A percentile compares a stretch with the other conserved stretches of the same genome.
phyloP scores from a whole-genome alignment of 1,284 basidiomycete species.

The Ganoderma sinense region DNA sequence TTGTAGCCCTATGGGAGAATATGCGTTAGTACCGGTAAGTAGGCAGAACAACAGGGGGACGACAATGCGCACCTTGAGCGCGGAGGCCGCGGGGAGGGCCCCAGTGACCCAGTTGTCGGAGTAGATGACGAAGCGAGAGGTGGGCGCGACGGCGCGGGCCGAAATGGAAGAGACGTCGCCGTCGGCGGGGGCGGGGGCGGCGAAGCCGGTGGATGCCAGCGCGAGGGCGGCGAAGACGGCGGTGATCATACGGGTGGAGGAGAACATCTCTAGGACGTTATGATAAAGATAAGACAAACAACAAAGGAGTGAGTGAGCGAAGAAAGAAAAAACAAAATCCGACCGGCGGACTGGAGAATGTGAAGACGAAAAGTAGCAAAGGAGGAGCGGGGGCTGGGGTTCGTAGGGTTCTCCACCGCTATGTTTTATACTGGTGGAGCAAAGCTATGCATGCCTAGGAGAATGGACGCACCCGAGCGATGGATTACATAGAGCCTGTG shows the following conservation, averaged over 20 bases:
- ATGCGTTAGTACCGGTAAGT: too few species aligned
- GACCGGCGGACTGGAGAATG: constrained; percentile 26
- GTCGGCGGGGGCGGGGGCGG: constrained; percentile 14
- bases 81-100: constrained; percentile 18
- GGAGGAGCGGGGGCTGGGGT: background rate
- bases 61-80: constrained; percentile 14
- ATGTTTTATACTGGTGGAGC: constrained; percentile 13
- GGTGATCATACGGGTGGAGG: constrained; percentile 26
- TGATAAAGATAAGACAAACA: constrained; percentile 13
- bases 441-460: too few species aligned
- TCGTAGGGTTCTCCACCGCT: background rate
- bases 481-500: too few species aligned
- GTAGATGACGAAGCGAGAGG: constrained; percentile 29
- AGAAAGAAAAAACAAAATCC: constrained; percentile 17
- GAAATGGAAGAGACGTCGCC: constrained; percentile 15
- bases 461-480: too few species aligned
- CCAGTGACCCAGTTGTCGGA: constrained; percentile 23
- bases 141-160: constrained; percentile 14
- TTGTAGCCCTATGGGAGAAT: constrained; percentile 18
- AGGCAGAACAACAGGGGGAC: background rate
- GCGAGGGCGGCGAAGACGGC: constrained; percentile 26
- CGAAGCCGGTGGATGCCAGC: constrained; percentile 24
- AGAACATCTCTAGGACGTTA: constrained; percentile 28
- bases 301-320: background rate
- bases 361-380: constrained; percentile 21